Conservation (phyloP, 768 basidiomycete species). For the Naganishia antarctica region DNA sequence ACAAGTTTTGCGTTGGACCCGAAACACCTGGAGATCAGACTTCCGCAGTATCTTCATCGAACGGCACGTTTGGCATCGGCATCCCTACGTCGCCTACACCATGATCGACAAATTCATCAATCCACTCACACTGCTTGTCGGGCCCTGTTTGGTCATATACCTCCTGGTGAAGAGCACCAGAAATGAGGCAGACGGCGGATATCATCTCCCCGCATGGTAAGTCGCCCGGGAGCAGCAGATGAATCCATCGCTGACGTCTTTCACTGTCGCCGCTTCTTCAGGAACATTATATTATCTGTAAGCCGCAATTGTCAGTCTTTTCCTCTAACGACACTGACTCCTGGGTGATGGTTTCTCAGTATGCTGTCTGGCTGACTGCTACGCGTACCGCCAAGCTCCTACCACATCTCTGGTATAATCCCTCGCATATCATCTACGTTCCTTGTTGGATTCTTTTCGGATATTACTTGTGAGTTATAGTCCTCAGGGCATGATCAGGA, state of each 20-base stretch:
- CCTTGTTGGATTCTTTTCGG: constrained; percentile 86
- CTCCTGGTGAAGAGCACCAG: constrained; percentile 75
- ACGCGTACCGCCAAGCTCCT: constrained; percentile 61
- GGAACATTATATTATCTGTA: constrained; percentile 43
- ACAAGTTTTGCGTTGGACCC: constrained; percentile 86
- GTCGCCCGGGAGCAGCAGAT: constrained; percentile 30
- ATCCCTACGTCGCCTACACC: constrained; percentile 76
- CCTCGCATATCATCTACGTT: constrained; percentile 71
- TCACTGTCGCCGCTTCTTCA: constrained; percentile 8
- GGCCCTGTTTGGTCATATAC: constrained; percentile 70
- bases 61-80: constrained; percentile 75
- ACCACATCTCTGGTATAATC: constrained; percentile 73
- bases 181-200: constrained; percentile 39
- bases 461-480: constrained; percentile 65
- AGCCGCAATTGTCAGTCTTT: constrained; percentile 18
- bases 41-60: constrained; percentile 83
- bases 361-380: constrained; percentile 51
- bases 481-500: neutral
- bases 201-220: constrained; percentile 48
- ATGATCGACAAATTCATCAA: constrained; percentile 63
- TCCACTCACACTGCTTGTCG: constrained; percentile 70
- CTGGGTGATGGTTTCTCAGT: constrained; percentile 32
- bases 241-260: neutral
- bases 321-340: neutral
- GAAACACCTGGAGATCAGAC: constrained; percentile 92